Conservation (phyloP, 495 filamentous ascomycete species). For the Chaetomium tenue region DNA sequence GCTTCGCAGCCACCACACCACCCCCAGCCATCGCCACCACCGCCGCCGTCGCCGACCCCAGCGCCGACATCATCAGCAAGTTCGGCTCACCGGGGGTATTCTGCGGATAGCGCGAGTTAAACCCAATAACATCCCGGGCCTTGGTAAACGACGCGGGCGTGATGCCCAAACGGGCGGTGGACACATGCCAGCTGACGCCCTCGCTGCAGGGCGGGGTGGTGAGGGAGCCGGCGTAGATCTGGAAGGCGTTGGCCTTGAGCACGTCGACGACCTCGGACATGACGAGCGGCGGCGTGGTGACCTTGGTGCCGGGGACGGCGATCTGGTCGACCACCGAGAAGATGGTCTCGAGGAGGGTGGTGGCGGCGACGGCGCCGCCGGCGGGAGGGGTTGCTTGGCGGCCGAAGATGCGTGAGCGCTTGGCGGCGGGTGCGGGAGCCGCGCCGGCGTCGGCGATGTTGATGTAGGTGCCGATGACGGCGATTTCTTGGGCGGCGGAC, state of each 20-base stretch:
- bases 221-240: conserved; percentile 53
- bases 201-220: conserved; percentile 70
- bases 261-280: conserved; percentile 55
- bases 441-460: conserved; percentile 48
- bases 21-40: conserved; percentile 5
- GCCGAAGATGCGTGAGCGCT: conserved; percentile 14
- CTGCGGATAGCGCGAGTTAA: conserved; percentile 63
- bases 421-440: conserved; percentile 15
- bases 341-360: conserved; percentile 54
- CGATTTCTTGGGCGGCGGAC: conserved; percentile 43
- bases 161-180: conserved; percentile 51
- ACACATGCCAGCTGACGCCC: conserved; percentile 58
- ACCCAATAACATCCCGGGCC: conserved; percentile 60
- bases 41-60: conserved; percentile 21
- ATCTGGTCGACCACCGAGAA: conserved; percentile 54
- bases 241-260: conserved; percentile 50
- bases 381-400: conserved; percentile 16
- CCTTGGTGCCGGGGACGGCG: conserved; percentile 52
- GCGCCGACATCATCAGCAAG: conserved; percentile 39
- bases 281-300: conserved; percentile 54
- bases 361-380: conserved; percentile 31
- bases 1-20: not conserved
- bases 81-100: conserved; percentile 56
- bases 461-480: conserved; percentile 61
- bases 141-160: conserved; percentile 53